These are phyloP conservation scores for Xylariaceae sp. DNA, from an alignment of 2,329 filamentous ascomycete species.

Conservation along the genomic window DNA sequence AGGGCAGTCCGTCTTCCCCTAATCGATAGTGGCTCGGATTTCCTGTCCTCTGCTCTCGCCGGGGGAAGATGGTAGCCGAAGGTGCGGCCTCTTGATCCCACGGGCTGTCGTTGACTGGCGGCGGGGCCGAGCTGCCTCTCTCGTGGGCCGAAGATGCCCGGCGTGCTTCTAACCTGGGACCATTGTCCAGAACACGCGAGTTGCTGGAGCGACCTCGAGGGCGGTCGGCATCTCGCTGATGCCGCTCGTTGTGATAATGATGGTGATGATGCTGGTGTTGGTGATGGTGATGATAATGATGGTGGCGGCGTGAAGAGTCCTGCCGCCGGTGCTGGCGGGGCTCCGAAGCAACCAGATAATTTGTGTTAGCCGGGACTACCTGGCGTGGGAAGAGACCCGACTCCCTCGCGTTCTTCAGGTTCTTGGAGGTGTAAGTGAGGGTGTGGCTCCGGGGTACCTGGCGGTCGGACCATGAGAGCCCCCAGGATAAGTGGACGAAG, in stretches of 20 bases:
- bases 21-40: slow-evolving; percentile 38
- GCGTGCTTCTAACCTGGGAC: slow-evolving; percentile 21
- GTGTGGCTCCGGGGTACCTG: slow-evolving; percentile 43
- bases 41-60: slow-evolving; percentile 16
- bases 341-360: slow-evolving; percentile 38
- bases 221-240: slow-evolving; percentile 19
- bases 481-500: slow-evolving; percentile 52
- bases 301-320: slow-evolving; percentile 16
- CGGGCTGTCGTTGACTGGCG: slow-evolving; percentile 45
- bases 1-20: slow-evolving; percentile 48
- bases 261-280: no score
- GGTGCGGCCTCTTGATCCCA: slow-evolving; percentile 41
- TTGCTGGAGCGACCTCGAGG: slow-evolving; percentile 16
- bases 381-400: slow-evolving; percentile 44
- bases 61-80: slow-evolving; percentile 28
- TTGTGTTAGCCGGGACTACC: slow-evolving; percentile 44
- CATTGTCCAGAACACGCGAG: slow-evolving; percentile 4
- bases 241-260: slow-evolving; percentile 11
- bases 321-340: slow-evolving; percentile 26
- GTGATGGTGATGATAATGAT: no score
- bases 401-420: slow-evolving; percentile 39
- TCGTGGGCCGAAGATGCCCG: slow-evolving; percentile 35
- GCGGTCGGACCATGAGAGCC: slow-evolving; percentile 48
- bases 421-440: slow-evolving; percentile 47
- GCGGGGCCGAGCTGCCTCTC: slow-evolving; percentile 49